These are phyloP conservation scores for Tetrahymena elliotti DNA, from an alignment of 73 alveolate species.

Conservation along the genomic window DNA sequence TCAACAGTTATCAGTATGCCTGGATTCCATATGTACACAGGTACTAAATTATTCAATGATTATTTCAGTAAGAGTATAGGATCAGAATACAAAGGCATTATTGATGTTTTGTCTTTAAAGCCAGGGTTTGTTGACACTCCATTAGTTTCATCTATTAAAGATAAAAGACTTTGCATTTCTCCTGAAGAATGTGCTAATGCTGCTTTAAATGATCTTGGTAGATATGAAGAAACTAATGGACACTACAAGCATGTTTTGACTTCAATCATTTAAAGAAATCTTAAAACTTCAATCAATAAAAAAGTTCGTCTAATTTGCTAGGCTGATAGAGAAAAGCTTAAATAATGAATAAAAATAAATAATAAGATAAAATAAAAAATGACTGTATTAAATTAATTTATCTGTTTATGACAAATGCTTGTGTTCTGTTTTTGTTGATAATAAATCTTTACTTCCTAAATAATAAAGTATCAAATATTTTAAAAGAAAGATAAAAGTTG, in stretches of 20 bases:
- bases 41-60: neutral
- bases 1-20: neutral
- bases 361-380: too few species aligned
- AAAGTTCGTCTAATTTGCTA: neutral
- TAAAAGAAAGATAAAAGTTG: too few species aligned
- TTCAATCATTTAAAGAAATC: neutral
- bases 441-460: too few species aligned
- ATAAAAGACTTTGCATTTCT: neutral
- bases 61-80: neutral
- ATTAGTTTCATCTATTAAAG: neutral
- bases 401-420: too few species aligned
- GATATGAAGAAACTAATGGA: neutral
- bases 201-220: neutral
- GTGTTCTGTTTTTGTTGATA: too few species aligned
- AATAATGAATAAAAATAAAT: neutral
- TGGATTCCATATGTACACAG: neutral
- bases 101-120: neutral
- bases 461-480: too few species aligned
- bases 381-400: too few species aligned
- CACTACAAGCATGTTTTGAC: constrained; percentile 6
- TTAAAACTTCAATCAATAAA: neutral
- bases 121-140: constrained; percentile 12
- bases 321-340: neutral
- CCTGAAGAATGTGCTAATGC: neutral
- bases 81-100: neutral